Conservation (phyloP, 108 stramenopile genomes). For the Skeletonema menzelii region DNA sequence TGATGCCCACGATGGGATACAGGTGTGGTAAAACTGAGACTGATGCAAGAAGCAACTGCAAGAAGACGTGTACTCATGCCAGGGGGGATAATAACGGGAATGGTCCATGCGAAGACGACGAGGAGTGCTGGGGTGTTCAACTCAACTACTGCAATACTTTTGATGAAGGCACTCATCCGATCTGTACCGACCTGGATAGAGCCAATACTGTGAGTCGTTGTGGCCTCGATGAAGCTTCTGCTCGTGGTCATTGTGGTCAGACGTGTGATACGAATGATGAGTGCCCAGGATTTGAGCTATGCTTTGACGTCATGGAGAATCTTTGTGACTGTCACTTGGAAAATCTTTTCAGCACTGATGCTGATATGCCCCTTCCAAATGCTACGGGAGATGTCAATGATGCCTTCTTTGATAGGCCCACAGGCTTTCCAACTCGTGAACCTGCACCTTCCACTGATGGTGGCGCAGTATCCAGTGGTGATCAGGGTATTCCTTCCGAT, state of each 20-base stretch:
- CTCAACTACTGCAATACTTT: slow-evolving; percentile 47
- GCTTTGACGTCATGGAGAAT: slow-evolving; percentile 31
- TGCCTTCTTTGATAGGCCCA: not conserved
- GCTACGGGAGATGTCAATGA: not conserved
- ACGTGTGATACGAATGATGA: slow-evolving; percentile 23
- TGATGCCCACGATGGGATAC: slow-evolving; percentile 31
- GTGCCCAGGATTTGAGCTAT: slow-evolving; percentile 24
- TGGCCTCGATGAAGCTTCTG: slow-evolving; percentile 39
- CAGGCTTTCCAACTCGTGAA: too few species aligned
- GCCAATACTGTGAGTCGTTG: slow-evolving; percentile 25
- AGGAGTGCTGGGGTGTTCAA: slow-evolving; percentile 48
- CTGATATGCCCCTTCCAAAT: not conserved
- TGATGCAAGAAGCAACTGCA: slow-evolving; percentile 42
- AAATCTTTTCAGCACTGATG: not conserved
- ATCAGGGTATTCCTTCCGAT: too few species aligned
- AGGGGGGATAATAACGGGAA: not conserved
- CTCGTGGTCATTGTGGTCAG: slow-evolving; percentile 36
- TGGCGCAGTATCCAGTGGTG: too few species aligned
- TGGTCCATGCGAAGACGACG: slow-evolving; percentile 24
- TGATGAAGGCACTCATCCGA: slow-evolving; percentile 40
- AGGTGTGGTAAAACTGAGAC: slow-evolving; percentile 36
- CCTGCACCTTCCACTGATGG: too few species aligned
- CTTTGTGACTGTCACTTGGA: slow-evolving; percentile 32
- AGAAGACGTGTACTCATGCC: slow-evolving; percentile 30
- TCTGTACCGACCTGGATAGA: slow-evolving; percentile 33